Evolutionary conservation across 2,329 filamentous ascomycete species (phyloP), one percentile per base, ranked within the genome.

Genomic region (Trichoderma hamatum): DNA sequence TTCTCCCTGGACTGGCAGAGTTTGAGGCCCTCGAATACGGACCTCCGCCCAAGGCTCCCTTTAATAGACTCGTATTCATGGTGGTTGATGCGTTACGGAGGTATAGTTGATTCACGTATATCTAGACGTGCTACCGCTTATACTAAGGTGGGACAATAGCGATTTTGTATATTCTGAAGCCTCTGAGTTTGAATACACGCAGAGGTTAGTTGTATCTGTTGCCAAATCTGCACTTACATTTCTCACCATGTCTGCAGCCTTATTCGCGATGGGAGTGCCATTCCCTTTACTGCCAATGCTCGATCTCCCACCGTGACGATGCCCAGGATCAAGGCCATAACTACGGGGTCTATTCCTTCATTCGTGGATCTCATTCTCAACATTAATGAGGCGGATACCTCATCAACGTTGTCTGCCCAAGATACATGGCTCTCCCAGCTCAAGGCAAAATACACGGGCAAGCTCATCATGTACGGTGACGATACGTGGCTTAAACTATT

Each of bases 401-500:
- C 92, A 16, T 97, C 96, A 0, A 95, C 92, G 3, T 86, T 99
- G 28, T 90, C 92, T 16, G 87, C 87, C 32, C 96, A 98, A 80
- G 96, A 99, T 78, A 97, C 94, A 36, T 99, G 96, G 95, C 87
- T 99, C 30, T 92, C 94, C 43, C 96, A 99, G 83, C 89, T 99
- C 81, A 95, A 90, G 78, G 89, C 89, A 43, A 91, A 89, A 75
- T 82, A 84, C 28, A 78, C 82, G 21, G 93, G 92, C 24, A 94
- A 92, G 75, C 84, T 98, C 71, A 84, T 97, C 77, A 96, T 99
- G 90, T 97, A 96, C 76, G 96, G 96, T 60, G 96, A 99, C 76
- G 96, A 99, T 78, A 99, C 96, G 24, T 99, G 96, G 96, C 83
- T 99, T 74, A 98, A 97, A 82, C 85, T 99, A 16, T 99, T 99